Evolutionary conservation across 2,329 filamentous ascomycete species (phyloP), one percentile per base, ranked within the genome.

Genomic region (Pseudopithomyces maydicus): DNA sequence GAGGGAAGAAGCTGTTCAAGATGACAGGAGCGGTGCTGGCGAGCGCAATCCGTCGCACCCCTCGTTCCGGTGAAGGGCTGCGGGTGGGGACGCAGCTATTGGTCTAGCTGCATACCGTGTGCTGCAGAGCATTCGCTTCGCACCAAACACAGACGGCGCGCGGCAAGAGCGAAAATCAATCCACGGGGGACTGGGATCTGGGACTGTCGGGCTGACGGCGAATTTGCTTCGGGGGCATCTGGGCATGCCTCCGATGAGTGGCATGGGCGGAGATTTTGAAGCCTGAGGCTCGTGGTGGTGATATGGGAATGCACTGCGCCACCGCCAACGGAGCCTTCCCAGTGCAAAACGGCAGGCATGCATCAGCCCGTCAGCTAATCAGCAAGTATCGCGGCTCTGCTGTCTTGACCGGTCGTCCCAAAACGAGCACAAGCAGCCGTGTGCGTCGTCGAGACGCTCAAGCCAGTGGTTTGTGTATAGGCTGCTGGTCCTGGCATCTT

Each of bases 61-160:
- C 71, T 70, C 72, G 51, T 62, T 74, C 73, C 73, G 73, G 73
- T 75, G 63, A 75, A 68, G 62, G 55, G 39, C 47, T 57, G 41
- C 54, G 61, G 61, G 62, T 54, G 58, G 46, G 62, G 59, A 67
- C 66, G 68, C 67, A 65, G 63, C 67, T 67, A 71, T 70, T 71
- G 71, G 68, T 56, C 59, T 68, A 73, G 69, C 66, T 65, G 65
- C 65, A 73, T 67, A 57, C 53, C 57, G 4, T 4, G 42, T 55
- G 57, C 54, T 69, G 67, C 64, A 67, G 66, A 69, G 60, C 66
- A 62, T 66, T 57, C 63, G 63, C 59, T 67, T 70, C 58, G 56
- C 66, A 69, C 70, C 65, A 70, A 68, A 66, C 69, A 70, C 56
- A 39, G 62, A 65, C 56, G 52, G 52, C 46, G 48, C 50, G 44